Evolutionary conservation across 345 rosid species (phyloP).

Genomic region (Eucalyptus viminalis): DNA sequence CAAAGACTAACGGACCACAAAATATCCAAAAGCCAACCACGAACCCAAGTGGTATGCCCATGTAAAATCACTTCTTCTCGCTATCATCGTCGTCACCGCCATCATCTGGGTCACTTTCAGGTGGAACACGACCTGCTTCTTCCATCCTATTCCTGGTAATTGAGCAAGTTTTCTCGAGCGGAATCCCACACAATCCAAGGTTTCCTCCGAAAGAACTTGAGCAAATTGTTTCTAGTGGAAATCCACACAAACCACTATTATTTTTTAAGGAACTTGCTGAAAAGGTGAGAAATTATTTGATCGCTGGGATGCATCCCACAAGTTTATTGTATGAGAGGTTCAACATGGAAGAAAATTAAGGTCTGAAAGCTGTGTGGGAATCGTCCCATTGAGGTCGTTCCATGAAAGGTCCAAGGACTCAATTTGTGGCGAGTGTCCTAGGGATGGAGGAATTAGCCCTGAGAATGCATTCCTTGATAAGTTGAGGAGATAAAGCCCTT

Average conservation of each 20-base stretch:
- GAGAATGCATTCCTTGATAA: constrained; percentile 2
- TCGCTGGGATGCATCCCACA: constrained; percentile 9
- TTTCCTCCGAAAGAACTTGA: too few relatives aligned
- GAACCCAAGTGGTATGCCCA: too few relatives aligned
- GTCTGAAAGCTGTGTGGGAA: constrained; percentile 7
- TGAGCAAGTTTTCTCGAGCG: too few relatives aligned
- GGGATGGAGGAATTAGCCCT: neutral
- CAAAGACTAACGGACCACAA: too few relatives aligned
- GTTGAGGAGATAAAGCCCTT: constrained; percentile 6
- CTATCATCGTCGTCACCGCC: too few relatives aligned
- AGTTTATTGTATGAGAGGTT: constrained; percentile 24
- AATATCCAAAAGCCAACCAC: too few relatives aligned
- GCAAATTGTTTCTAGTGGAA: neutral
- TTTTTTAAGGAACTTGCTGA: constrained; percentile 3
- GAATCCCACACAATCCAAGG: too few relatives aligned
- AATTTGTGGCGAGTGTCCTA: neutral
- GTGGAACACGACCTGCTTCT: too few relatives aligned
- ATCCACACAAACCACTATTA: constrained; percentile 13
- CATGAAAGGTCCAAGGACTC: constrained; percentile 12
- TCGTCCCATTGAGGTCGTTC: constrained; percentile 6
- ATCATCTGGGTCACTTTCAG: too few relatives aligned
- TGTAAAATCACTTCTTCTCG: too few relatives aligned
- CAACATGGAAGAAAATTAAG: constrained; percentile 12
- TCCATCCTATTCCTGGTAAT: neutral
- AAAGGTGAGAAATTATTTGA: constrained; percentile 13